Evolutionary conservation across 805 yeast species (phyloP).

Genomic region (Candida sithepensis): DNA sequence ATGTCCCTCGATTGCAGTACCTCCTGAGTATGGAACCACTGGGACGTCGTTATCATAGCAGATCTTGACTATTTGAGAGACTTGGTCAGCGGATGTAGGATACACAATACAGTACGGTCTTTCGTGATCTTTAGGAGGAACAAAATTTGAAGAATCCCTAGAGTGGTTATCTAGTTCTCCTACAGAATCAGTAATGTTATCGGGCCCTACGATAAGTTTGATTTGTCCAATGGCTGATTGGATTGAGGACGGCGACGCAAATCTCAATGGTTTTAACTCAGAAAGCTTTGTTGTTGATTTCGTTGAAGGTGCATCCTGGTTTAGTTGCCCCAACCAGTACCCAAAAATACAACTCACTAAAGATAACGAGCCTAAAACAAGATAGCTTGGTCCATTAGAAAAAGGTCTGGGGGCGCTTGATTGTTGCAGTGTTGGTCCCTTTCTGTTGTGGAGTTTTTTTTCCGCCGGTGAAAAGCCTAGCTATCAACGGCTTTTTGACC

Average conservation of each 20-base stretch:
- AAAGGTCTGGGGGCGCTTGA: background rate
- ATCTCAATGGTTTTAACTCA: constrained; percentile 44
- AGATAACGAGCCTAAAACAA: background rate
- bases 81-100: constrained; percentile 63
- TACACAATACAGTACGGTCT: constrained; percentile 47
- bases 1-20: constrained; percentile 78
- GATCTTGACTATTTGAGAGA: constrained; percentile 34
- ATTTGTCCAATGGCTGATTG: constrained; percentile 51
- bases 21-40: constrained; percentile 71
- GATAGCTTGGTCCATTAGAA: background rate
- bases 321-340: background rate
- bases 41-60: constrained; percentile 59
- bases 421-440: background rate
- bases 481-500: background rate
- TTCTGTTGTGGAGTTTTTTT: background rate
- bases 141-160: constrained; percentile 30
- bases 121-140: constrained; percentile 27
- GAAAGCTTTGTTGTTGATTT: constrained; percentile 29
- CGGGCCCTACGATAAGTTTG: constrained; percentile 48
- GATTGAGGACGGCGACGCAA: constrained; percentile 50
- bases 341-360: constrained; percentile 10
- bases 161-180: constrained; percentile 31
- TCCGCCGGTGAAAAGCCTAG: background rate
- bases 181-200: constrained; percentile 40
- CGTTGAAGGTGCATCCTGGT: background rate